phyloP scores from a whole-genome alignment of 331 rosid species.

The Prunus yedoensis region DNA sequence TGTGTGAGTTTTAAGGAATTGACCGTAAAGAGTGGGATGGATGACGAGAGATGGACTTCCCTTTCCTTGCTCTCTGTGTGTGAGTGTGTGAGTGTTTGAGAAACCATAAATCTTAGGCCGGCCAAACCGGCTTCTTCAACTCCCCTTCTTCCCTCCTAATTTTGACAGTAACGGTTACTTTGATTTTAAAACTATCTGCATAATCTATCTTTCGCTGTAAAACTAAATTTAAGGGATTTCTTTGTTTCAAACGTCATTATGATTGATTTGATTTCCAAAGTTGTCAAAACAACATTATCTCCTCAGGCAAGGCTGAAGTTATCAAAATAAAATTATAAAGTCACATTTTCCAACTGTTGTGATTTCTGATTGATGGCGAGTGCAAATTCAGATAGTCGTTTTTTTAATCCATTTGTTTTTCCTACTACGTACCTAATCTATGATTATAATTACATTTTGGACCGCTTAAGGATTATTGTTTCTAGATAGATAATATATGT shows the following conservation, averaged over 20 bases:
- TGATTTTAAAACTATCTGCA: background rate
- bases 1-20: constrained; percentile 51
- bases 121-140: constrained; percentile 49
- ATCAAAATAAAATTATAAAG: background rate
- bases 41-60: constrained; percentile 19
- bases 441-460: too few species aligned
- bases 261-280: constrained; percentile 4
- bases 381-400: background rate
- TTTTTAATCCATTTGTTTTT: background rate
- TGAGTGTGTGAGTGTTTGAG: background rate
- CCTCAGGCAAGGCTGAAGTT: background rate
- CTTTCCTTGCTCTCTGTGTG: background rate
- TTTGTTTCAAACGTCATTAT: background rate
- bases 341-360: background rate
- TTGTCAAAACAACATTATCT: too few species aligned
- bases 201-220: background rate
- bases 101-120: constrained; percentile 34
- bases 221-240: too few species aligned
- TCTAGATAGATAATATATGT: too few species aligned
- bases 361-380: constrained; percentile 6
- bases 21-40: constrained; percentile 51
- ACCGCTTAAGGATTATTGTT: too few species aligned
- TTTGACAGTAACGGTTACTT: constrained; percentile 49
- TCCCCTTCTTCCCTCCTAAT: constrained; percentile 23
- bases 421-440: constrained; percentile 11